Evolutionary conservation across 2,329 filamentous ascomycete species (phyloP), one percentile per base, ranked within the genome.

Genomic region (Nigrospora sphaerica): DNA sequence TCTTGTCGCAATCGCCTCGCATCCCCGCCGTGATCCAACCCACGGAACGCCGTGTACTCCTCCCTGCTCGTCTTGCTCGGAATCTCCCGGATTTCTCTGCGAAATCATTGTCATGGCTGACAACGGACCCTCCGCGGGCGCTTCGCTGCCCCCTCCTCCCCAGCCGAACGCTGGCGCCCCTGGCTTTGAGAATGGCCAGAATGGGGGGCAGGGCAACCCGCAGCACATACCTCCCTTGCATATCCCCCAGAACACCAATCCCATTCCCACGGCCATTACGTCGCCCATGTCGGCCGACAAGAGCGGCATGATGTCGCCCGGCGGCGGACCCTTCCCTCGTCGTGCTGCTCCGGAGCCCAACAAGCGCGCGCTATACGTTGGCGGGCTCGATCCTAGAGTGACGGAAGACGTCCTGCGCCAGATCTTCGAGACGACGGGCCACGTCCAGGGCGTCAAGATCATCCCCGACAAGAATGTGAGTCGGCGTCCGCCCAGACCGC

Each of bases 401-500:
- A 96, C 92, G 32, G 92, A 97, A 70, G 92, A 97, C 63, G 89
- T 97, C 47, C 71, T 97, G 66, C 89, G 90, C 62, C 92, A 97
- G 69, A 97, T 97, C 60, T 98, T 98, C 62, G 93, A 98, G 75
- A 98, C 93, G 7, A 96, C 91, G 49, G 93, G 93, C 47, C 93
- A 98, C 70, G 93, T 98, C 54, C 86, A 95, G 71, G 96, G 89
- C 63, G 93, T 98, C 65, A 98, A 98, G 78, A 96, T 98, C 63
- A 98, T 98, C 66, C 93, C 93, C 44, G 93, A 98, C 77, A 98
- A 98, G 79, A 98, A 96, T 71, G 91, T 95, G 73, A 80, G 89
- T 82, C 51, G 28, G 42, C 19, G 28, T 23, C 17, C 5, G 2
- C 17, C 5, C 33, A 3, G 33, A 12, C 13, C 12, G 14, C n/a